Conservation (phyloP, 495 filamentous ascomycete genomes). For the Aspergillus asperescens region DNA sequence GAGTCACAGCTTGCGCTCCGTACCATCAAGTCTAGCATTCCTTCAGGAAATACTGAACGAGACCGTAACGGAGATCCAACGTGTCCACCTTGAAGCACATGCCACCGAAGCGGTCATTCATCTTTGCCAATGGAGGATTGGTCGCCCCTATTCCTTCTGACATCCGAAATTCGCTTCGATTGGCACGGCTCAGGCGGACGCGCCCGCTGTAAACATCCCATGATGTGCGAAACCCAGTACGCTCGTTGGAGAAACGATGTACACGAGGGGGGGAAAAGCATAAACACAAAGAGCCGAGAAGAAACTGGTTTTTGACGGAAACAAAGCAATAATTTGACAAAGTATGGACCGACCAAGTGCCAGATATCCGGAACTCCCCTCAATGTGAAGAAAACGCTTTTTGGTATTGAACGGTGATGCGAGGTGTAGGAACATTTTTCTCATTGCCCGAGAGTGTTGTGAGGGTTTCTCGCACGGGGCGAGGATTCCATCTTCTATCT, state of each 20-base stretch:
- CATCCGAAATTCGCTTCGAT: conserved; percentile 14
- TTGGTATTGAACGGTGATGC: conserved; percentile 18
- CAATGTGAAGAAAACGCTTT: conserved; percentile 35
- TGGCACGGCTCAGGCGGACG: conserved; percentile 21
- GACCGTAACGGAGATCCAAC: not conserved
- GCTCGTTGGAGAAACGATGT: conserved; percentile 9
- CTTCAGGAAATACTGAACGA: not conserved
- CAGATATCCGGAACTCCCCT: conserved; percentile 86
- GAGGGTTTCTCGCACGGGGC: conserved; percentile 24
- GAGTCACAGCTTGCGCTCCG: not conserved
- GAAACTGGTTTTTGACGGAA: conserved; percentile 20
- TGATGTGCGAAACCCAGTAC: conserved; percentile 13
- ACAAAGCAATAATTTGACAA: conserved; percentile 35
- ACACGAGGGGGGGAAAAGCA: conserved; percentile 17
- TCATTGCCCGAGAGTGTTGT: conserved; percentile 41
- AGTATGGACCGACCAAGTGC: conserved; percentile 49
- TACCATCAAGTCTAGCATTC: not conserved
- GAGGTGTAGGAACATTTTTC: conserved; percentile 17
- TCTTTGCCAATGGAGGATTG: conserved; percentile 15
- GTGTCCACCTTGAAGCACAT: conserved; percentile 13
- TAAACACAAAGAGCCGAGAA: conserved; percentile 21
- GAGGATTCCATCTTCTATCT: conserved; percentile 74
- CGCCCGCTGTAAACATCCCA: conserved; percentile 20
- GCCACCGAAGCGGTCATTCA: conserved; percentile 11
- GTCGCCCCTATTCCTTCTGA: conserved; percentile 6